Percentiles rank a stretch among this genome's conserved stretches.
These are phyloP conservation scores for Waltergamsia citrina DNA, from an alignment of 2,329 filamentous ascomycete genomes.

Conservation along the genomic window DNA sequence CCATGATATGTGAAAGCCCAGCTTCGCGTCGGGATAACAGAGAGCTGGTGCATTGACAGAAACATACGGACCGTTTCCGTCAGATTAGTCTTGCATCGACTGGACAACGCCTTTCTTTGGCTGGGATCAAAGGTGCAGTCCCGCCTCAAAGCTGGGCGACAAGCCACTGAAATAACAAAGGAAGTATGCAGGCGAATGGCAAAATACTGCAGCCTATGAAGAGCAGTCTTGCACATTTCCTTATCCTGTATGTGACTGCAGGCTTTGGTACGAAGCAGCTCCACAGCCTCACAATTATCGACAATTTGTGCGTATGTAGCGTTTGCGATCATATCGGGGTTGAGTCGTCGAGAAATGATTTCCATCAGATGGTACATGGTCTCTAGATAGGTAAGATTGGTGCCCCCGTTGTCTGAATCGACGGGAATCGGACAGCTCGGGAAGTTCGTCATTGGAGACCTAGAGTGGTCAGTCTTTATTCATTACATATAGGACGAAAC, in stretches of 20 bases:
- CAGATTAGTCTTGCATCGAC: slow-evolving; percentile 52
- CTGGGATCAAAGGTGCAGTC: slow-evolving; percentile 38
- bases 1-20: slow-evolving; percentile 63
- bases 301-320: slow-evolving; percentile 45
- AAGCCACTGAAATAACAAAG: slow-evolving; percentile 56
- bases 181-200: slow-evolving; percentile 56
- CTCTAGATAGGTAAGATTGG: slow-evolving; percentile 50
- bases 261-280: slow-evolving; percentile 38
- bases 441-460: slow-evolving; percentile 54
- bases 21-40: slow-evolving; percentile 55
- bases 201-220: slow-evolving; percentile 54
- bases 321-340: slow-evolving; percentile 41
- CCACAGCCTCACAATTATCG: slow-evolving; percentile 45
- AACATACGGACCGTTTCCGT: slow-evolving; percentile 61
- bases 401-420: slow-evolving; percentile 27
- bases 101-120: slow-evolving; percentile 45
- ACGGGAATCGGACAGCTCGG: slow-evolving; percentile 44
- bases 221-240: slow-evolving; percentile 52
- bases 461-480: slow-evolving; percentile 11
- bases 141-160: slow-evolving; percentile 50
- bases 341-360: slow-evolving; percentile 47
- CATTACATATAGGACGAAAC: background rate
- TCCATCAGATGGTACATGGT: slow-evolving; percentile 57
- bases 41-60: slow-evolving; percentile 58
- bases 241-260: slow-evolving; percentile 45